phyloP scores from a whole-genome alignment of 352 stramenopile species.

The Phytophthora hibernalis region DNA sequence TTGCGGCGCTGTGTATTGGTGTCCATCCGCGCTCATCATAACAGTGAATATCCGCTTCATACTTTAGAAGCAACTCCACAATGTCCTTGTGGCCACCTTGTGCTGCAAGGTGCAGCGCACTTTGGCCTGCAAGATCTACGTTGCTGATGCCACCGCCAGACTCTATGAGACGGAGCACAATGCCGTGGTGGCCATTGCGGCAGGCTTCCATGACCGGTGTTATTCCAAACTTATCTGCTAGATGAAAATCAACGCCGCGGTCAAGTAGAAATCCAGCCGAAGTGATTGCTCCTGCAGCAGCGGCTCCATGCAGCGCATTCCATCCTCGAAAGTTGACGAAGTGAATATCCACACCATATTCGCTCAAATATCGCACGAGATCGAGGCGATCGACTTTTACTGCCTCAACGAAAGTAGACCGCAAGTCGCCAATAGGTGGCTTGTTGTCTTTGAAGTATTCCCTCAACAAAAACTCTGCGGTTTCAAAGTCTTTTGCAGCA shows the following conservation, averaged over 20 bases:
- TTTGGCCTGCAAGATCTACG: not conserved
- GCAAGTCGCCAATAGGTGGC: not conserved
- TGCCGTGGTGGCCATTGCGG: not conserved
- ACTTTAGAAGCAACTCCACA: conserved; percentile 1
- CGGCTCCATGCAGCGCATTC: conserved; percentile 6
- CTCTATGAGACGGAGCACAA: not conserved
- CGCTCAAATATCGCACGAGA: not conserved
- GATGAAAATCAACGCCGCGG: not conserved
- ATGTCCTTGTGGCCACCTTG: not conserved
- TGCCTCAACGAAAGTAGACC: not conserved
- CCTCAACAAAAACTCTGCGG: not conserved
- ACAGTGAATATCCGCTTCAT: not conserved
- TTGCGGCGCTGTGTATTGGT: conserved; percentile 13
- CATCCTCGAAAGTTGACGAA: conserved; percentile 2
- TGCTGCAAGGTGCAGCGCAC: not conserved
- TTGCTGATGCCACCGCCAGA: not conserved
- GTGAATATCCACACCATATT: not conserved
- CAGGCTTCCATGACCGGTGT: conserved; percentile 9
- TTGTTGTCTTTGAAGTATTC: not conserved
- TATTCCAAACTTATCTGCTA: conserved; percentile 13
- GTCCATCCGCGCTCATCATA: conserved; percentile 23
- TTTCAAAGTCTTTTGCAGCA: not conserved
- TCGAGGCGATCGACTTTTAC: not conserved
- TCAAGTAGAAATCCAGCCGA: not conserved
- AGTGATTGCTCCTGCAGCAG: not conserved